Conservation (phyloP, 805 yeast species). For the Sungouiella blattae region DNA sequence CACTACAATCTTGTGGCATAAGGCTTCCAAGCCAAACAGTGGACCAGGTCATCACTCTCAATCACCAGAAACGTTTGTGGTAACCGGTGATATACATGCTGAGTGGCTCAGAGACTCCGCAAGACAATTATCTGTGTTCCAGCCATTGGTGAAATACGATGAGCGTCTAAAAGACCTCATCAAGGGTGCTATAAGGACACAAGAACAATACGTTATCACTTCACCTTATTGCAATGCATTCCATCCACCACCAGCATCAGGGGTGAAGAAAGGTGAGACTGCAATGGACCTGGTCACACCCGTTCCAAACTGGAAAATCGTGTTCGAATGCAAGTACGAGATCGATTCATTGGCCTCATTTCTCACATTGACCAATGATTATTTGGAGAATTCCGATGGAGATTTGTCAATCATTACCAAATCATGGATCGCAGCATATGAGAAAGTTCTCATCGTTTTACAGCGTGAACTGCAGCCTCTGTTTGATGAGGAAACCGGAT, state of each 20-base stretch:
- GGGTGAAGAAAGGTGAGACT: conserved; percentile 46
- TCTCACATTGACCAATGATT: conserved; percentile 69
- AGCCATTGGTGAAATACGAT: conserved; percentile 56
- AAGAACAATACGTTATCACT: conserved; percentile 56
- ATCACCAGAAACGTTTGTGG: conserved; percentile 63
- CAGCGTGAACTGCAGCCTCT: conserved; percentile 61
- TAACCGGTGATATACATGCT: conserved; percentile 91
- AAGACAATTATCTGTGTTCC: conserved; percentile 74
- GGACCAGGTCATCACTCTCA: conserved; percentile 5
- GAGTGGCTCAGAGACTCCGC: conserved; percentile 92
- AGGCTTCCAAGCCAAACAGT: conserved; percentile 13
- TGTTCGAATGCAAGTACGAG: conserved; percentile 89
- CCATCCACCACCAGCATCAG: conserved; percentile 69
- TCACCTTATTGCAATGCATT: conserved; percentile 90
- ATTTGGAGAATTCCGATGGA: conserved; percentile 47
- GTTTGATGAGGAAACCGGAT: conserved; percentile 48
- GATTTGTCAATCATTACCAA: conserved; percentile 47
- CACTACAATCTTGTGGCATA: conserved; percentile 79
- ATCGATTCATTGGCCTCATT: conserved; percentile 83
- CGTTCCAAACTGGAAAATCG: conserved; percentile 61
- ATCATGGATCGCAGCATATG: conserved; percentile 58
- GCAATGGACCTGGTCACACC: conserved; percentile 68
- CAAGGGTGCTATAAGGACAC: conserved; percentile 78
- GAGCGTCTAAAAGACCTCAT: conserved; percentile 47
- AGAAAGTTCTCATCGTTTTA: conserved; percentile 49